Percentiles rank a stretch among this genome's conserved stretches.
Evolutionary conservation across 2,329 filamentous ascomycete species (phyloP).

Genomic region (Exophiala lecanii-corni): DNA sequence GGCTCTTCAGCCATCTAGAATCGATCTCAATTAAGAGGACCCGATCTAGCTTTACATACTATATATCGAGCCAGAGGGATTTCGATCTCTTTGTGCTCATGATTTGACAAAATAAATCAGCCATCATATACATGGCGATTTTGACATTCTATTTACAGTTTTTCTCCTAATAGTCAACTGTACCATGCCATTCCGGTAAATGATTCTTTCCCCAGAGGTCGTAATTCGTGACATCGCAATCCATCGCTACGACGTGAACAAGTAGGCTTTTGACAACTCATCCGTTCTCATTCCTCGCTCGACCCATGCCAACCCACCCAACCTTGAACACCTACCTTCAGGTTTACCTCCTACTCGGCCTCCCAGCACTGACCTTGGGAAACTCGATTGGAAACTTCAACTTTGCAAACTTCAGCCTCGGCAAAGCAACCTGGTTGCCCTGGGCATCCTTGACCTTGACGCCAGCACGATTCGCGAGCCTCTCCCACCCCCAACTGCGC

Average conservation of each 20-base stretch:
- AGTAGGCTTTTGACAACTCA: too few species aligned
- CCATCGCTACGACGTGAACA: too few species aligned
- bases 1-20: constrained; percentile 19
- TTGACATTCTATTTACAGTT: neutral
- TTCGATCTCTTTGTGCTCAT: constrained; percentile 3
- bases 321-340: too few species aligned
- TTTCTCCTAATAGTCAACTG: constrained; percentile 1
- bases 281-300: too few species aligned
- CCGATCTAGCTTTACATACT: neutral
- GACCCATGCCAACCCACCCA: too few species aligned
- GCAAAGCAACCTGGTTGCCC: constrained; percentile 53
- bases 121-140: constrained; percentile 14
- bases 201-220: too few species aligned
- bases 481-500: constrained; percentile 36
- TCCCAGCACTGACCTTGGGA: constrained; percentile 51
- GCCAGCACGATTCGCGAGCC: constrained; percentile 34
- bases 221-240: too few species aligned
- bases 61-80: neutral
- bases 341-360: constrained; percentile 9
- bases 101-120: constrained; percentile 6
- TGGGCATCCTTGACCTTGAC: constrained; percentile 62
- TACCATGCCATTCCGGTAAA: too few species aligned
- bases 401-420: constrained; percentile 57
- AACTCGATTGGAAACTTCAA: constrained; percentile 77
- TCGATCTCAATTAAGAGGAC: neutral